These are phyloP conservation scores for Cryptococcus wingfieldii DNA, from an alignment of 1,284 basidiomycete species.

Conservation along the genomic window DNA sequence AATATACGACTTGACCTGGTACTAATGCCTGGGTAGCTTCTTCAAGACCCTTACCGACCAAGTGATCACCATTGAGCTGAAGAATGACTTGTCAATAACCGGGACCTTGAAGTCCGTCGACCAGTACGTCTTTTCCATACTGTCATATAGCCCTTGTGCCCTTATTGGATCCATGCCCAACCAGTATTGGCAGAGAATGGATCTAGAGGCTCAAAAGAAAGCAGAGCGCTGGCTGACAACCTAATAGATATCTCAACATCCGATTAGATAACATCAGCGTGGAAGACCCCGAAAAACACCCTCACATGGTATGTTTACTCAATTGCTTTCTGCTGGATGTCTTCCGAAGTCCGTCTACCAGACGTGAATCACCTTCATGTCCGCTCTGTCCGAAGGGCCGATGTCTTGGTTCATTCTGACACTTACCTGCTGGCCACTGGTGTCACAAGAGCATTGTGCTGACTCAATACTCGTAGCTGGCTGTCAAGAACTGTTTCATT, in stretches of 20 bases:
- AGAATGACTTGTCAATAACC: conserved; percentile 97
- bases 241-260: conserved; percentile 89
- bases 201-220: background rate
- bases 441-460: background rate
- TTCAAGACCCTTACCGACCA: conserved; percentile 99
- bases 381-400: background rate
- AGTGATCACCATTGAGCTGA: conserved; percentile 93
- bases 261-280: conserved; percentile 91
- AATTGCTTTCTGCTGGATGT: background rate
- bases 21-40: conserved; percentile 51
- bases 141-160: too few species aligned
- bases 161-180: background rate
- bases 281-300: conserved; percentile 85
- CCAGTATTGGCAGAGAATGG: background rate
- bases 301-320: conserved; percentile 77
- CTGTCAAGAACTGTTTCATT: conserved; percentile 98
- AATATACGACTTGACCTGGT: too few species aligned
- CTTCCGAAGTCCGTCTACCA: background rate
- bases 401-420: too few species aligned
- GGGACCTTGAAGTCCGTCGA: conserved; percentile 96
- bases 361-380: background rate
- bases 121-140: conserved; percentile 62
- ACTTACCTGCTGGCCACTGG: too few species aligned
- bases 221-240: background rate
- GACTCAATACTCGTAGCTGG: conserved; percentile 63